These are phyloP conservation scores for Mortierella sp. DNA, from an alignment of 371 early-diverging fungal species.

Conservation along the genomic window DNA sequence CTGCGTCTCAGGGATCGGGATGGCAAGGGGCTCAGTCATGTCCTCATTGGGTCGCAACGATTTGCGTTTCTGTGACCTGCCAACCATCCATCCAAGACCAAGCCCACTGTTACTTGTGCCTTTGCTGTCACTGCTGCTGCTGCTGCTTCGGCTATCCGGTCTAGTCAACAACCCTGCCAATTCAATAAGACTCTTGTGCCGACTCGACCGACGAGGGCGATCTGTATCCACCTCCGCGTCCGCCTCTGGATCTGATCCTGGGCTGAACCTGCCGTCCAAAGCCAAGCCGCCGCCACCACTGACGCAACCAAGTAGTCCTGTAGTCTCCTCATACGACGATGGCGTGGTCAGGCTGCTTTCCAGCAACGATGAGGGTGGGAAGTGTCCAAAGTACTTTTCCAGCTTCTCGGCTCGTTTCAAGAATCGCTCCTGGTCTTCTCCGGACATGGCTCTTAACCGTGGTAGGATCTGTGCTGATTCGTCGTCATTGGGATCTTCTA, in stretches of 20 bases:
- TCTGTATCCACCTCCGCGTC: neutral
- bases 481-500: neutral
- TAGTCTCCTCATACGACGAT: neutral
- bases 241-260: neutral
- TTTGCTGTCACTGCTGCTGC: neutral
- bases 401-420: conserved; percentile 42
- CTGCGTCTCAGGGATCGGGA: neutral
- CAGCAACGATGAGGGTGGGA: conserved; percentile 36
- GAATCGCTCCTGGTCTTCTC: conserved; percentile 34
- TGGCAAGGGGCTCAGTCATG: conserved; percentile 1
- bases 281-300: neutral
- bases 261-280: no score
- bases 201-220: neutral
- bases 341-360: conserved; percentile 17
- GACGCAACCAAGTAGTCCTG: neutral
- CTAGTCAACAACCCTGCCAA: no score
- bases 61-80: neutral
- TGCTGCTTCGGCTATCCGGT: neutral
- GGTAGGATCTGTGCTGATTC: conserved; percentile 23
- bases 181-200: conserved; percentile 1
- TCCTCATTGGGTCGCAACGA: neutral
- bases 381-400: conserved; percentile 36
- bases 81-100: neutral
- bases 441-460: conserved; percentile 35
- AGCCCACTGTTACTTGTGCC: neutral